Conservation (phyloP, 345 rosid genomes). For the Euphorbia pulcherrima region DNA sequence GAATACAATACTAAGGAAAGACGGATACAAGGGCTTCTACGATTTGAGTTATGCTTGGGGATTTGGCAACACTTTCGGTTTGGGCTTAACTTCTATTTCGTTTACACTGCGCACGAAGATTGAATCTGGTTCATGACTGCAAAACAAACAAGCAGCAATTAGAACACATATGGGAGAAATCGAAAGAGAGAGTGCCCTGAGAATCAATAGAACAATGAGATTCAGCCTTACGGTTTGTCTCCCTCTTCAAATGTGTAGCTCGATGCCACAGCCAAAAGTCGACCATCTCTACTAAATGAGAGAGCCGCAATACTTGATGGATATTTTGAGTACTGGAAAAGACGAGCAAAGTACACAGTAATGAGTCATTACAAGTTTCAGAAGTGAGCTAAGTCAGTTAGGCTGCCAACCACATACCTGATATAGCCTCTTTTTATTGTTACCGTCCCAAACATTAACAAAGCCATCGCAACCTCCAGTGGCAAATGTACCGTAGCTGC, state of each 20-base stretch:
- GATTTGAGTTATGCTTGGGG: slow-evolving; percentile 45
- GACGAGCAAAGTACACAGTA: slow-evolving; percentile 1
- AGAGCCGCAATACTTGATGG: slow-evolving; percentile 88
- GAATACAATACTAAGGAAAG: background rate
- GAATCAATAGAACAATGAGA: background rate
- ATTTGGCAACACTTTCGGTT: slow-evolving; percentile 78
- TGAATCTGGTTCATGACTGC: slow-evolving; percentile 92
- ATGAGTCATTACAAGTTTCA: background rate
- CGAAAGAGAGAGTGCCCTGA: background rate
- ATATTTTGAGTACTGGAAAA: slow-evolving; percentile 81
- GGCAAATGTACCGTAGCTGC: slow-evolving; percentile 97
- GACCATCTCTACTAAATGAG: slow-evolving; percentile 95
- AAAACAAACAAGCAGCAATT: slow-evolving; percentile 18
- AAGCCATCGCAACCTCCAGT: slow-evolving; percentile 99
- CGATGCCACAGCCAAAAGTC: slow-evolving; percentile 90
- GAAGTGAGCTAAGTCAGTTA: background rate
- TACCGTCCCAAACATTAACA: slow-evolving; percentile 95
- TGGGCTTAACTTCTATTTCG: slow-evolving; percentile 95
- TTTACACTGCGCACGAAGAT: slow-evolving; percentile 80
- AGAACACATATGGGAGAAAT: background rate
- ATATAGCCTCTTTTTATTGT: slow-evolving; percentile 96
- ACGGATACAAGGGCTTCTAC: background rate
- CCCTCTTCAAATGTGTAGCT: slow-evolving; percentile 98
- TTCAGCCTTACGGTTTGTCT: slow-evolving; percentile 63
- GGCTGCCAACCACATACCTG: slow-evolving; percentile 47